Evolutionary conservation across 1,284 basidiomycete species (phyloP), one percentile per base, ranked within the genome.

Genomic region (Tilletia setariae): DNA sequence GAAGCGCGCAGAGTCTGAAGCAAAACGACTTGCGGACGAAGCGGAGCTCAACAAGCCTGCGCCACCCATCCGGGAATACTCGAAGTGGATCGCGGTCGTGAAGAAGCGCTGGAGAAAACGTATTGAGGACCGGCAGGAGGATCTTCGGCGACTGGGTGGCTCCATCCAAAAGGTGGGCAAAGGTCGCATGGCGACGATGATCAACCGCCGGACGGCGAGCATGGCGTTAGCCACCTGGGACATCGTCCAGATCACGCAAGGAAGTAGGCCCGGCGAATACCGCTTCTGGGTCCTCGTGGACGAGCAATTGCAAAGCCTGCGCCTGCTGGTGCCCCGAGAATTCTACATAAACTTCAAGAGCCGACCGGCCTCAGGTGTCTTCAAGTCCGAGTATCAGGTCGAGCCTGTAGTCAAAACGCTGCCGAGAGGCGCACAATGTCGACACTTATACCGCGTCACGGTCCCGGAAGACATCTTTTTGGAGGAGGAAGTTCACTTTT

Each of bases 261-360:
- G 89, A 64, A 86, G 87, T 65, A 88, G 88, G 30, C 88, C 90
- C 1, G 95, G 96, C 35, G 90, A 93, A 56, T 98, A 90, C 83
- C 88, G 88, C 16, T 84, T 98, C 63, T 98, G 95, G 96, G 86
- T 98, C 3, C 90, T 89, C 0, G 88, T 94, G 61, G 91, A 94
- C 65, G 87, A 88, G 7, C 89, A 91, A 62, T 87, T 98, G 56
- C 87, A 91, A 42, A 86, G 89, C 15, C 86, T 96, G 42, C 89
- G 91, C 9, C 85, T 98, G 21, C 89, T 91, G 2, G 90, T 99
- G 49, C 91, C 92, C 0, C 88, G 94, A 64, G 89, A 94, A 78
- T 95, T 98, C 82, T 98, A 96, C 82, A 86, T 98, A 70, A 94
- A 96, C 81, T 86, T 96, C 73, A 90, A 94, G 80, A 86, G 86